Percentiles rank a stretch among this genome's conserved stretches.
These are phyloP conservation scores for Xylaria hypoxylon DNA, from an alignment of 2,329 filamentous ascomycete species.

Conservation along the genomic window DNA sequence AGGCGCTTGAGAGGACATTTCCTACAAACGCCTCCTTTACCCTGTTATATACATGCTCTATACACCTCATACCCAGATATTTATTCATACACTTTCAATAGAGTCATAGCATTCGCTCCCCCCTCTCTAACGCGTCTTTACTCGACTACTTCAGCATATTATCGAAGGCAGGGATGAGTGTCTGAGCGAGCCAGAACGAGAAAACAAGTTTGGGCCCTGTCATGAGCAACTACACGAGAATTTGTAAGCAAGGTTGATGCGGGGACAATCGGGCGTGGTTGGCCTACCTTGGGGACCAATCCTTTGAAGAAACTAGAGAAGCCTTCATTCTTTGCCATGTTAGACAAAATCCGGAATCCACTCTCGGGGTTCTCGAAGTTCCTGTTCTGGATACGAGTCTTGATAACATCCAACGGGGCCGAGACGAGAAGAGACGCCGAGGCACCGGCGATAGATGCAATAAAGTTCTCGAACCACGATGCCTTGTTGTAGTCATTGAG, in stretches of 20 bases:
- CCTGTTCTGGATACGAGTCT: slow-evolving; percentile 97
- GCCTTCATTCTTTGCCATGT: slow-evolving; percentile 94
- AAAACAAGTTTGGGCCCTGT: slow-evolving; percentile 99
- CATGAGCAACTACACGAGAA: slow-evolving; percentile 79
- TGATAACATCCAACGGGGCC: slow-evolving; percentile 96
- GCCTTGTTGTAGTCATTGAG: slow-evolving; percentile 96
- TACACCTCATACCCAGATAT: slow-evolving; percentile 29
- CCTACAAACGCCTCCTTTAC: slow-evolving; percentile 40
- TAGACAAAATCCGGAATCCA: slow-evolving; percentile 89
- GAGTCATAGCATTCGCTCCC: neutral
- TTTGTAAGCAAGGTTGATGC: slow-evolving; percentile 36
- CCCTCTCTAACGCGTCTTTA: neutral
- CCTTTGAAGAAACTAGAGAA: slow-evolving; percentile 95
- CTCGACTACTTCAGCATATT: slow-evolving; percentile 53
- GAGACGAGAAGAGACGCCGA: slow-evolving; percentile 95
- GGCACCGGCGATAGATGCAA: slow-evolving; percentile 94
- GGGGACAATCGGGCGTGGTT: neutral
- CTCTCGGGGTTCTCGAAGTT: slow-evolving; percentile 99
- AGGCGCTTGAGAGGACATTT: slow-evolving; percentile 25
- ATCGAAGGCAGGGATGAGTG: slow-evolving; percentile 92
- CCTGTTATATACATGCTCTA: slow-evolving; percentile 40
- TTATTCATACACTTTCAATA: slow-evolving; percentile 32
- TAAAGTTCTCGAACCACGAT: slow-evolving; percentile 94
- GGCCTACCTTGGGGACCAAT: slow-evolving; percentile 84
- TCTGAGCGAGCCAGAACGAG: slow-evolving; percentile 99